Evolutionary conservation across 148 eudicot genomes (phyloP), one percentile per base, ranked within the genome.

Genomic region (Beta vulgaris): DNA sequence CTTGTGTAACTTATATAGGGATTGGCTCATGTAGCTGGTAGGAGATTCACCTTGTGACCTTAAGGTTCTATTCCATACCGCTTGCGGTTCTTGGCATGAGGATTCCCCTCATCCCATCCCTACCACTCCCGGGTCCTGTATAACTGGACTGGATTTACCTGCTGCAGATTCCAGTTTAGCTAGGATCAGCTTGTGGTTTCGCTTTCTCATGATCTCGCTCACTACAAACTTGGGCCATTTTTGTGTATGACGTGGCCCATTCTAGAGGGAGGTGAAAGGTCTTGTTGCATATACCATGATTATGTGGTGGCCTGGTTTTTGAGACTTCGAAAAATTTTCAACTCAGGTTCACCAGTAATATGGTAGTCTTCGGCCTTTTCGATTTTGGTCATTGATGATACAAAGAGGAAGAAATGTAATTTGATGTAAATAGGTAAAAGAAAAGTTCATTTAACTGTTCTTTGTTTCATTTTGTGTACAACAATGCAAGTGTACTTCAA

Each of bases 1-100:
- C 44, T 76, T 72, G 21, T 75, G 77, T 72, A 39, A 68, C 42
- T 8, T 72, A 70, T 61, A 8, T 61, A 57, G 76, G 58, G 35
- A 44, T 62, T 36, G 62, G 71, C 62, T 74, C 21, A 14, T 65
- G 21, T n/a, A n/a, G n/a, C n/a, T n/a, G n/a, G n/a, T n/a, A n/a
- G n/a, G n/a, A n/a, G n/a, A n/a, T n/a, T n/a, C n/a, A n/a, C n/a
- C n/a, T n/a, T n/a, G n/a, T n/a, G n/a, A n/a, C n/a, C n/a, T n/a
- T n/a, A n/a, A n/a, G n/a, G n/a, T n/a, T n/a, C n/a, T n/a, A n/a
- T n/a, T n/a, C n/a, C n/a, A n/a, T n/a, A n/a, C n/a, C n/a, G n/a
- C n/a, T n/a, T n/a, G n/a, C n/a, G n/a, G n/a, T n/a, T n/a, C n/a
- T n/a, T n/a, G n/a, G n/a, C n/a, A n/a, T n/a, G n/a, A n/a, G n/a